Evolutionary conservation across 805 yeast species (phyloP).

Genomic region (Ogataea populi-albae): DNA sequence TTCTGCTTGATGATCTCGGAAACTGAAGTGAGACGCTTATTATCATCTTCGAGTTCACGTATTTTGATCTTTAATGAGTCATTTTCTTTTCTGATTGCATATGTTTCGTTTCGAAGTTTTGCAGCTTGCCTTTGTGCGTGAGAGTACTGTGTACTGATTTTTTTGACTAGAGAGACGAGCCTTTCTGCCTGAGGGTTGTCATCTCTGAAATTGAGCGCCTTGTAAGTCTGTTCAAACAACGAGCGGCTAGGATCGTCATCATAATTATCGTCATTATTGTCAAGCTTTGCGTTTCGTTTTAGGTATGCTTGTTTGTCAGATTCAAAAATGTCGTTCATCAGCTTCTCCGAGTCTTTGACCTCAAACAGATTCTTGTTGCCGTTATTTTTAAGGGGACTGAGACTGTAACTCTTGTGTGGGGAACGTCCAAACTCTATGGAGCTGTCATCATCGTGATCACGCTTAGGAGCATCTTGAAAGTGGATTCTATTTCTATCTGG

Average conservation of each 20-base stretch:
- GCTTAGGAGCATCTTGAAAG: slow-evolving; percentile 3
- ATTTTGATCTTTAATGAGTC: slow-evolving; percentile 1
- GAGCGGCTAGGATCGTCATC: slow-evolving; percentile 17
- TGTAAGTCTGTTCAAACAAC: slow-evolving; percentile 18
- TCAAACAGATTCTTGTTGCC: slow-evolving; percentile 11
- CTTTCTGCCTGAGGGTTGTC: slow-evolving; percentile 16
- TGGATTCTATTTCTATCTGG: slow-evolving; percentile 2
- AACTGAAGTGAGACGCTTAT: slow-evolving; percentile 4
- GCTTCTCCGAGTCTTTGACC: slow-evolving; percentile 25
- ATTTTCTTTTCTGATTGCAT: slow-evolving; percentile 9
- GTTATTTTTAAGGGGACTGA: slow-evolving; percentile 27
- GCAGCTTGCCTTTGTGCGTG: not conserved
- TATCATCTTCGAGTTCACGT: slow-evolving; percentile 10
- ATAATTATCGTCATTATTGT: not conserved
- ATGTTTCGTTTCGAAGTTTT: slow-evolving; percentile 3
- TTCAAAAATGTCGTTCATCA: slow-evolving; percentile 24
- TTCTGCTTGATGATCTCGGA: slow-evolving; percentile 16
- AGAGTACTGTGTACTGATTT: slow-evolving; percentile 11
- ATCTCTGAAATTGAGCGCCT: slow-evolving; percentile 11
- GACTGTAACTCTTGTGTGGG: slow-evolving; percentile 17
- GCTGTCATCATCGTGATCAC: slow-evolving; percentile 10
- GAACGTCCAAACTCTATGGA: slow-evolving; percentile 31
- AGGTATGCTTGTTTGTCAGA: slow-evolving; percentile 17
- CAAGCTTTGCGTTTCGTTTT: slow-evolving; percentile 1
- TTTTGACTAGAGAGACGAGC: slow-evolving; percentile 11